phyloP scores from a whole-genome alignment of 2,329 filamentous ascomycete species.

The Bipolaris zeicola region DNA sequence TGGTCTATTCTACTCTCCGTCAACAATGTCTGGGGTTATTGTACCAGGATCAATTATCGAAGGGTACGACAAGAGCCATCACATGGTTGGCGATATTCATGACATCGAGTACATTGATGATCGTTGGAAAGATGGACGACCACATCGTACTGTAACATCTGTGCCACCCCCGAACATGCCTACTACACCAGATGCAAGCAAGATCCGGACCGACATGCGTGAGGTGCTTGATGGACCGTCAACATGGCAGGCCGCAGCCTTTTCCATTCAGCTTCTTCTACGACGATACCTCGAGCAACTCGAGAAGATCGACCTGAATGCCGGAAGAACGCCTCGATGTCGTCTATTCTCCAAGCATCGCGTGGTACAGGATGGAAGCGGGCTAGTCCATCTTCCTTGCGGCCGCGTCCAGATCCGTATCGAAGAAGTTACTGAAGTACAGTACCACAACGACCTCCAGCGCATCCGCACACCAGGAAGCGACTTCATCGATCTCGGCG shows the following conservation, averaged over 20 bases:
- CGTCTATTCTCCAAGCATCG: slow-evolving; percentile 24
- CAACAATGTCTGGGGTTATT: slow-evolving; percentile 14
- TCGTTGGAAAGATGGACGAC: slow-evolving; percentile 22
- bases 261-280: slow-evolving; percentile 20
- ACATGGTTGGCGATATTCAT: slow-evolving; percentile 19
- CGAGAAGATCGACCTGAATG: slow-evolving; percentile 21
- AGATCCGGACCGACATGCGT: slow-evolving; percentile 20
- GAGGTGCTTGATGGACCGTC: slow-evolving; percentile 25
- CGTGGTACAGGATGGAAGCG: slow-evolving; percentile 21
- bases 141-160: slow-evolving; percentile 21
- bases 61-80: slow-evolving; percentile 17
- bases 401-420: slow-evolving; percentile 22
- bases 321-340: slow-evolving; percentile 13
- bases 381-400: slow-evolving; percentile 16
- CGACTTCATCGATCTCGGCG: slow-evolving; percentile 10
- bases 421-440: slow-evolving; percentile 21
- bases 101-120: slow-evolving; percentile 26
- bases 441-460: slow-evolving; percentile 17
- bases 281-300: slow-evolving; percentile 23
- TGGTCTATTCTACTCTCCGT: slow-evolving; percentile 17
- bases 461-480: slow-evolving; percentile 23
- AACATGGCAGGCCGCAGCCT: slow-evolving; percentile 22
- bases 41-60: slow-evolving; percentile 23
- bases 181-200: slow-evolving; percentile 9
- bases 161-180: slow-evolving; percentile 15